Evolutionary conservation across 2,329 filamentous ascomycete species (phyloP), one percentile per base, ranked within the genome.

Genomic region (Cercospora nicotianae): DNA sequence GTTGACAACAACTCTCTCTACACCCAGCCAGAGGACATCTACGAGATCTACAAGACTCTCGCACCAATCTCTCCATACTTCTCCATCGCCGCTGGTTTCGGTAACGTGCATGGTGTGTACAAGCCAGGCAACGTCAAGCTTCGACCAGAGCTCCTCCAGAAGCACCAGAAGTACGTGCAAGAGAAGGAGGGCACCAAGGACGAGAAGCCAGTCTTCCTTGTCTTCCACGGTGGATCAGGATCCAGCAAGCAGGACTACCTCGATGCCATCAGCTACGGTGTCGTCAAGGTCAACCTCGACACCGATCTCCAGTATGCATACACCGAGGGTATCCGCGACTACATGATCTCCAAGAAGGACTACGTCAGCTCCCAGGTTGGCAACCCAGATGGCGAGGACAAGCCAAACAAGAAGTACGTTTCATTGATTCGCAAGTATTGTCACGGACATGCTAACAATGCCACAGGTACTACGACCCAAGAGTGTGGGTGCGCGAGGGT

Each of bases 231-330:
- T 78, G 95, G 95, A 77, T 96, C 92, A 72, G 95, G 95, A 75
- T 96, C 92, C 73, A 87, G 87, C 80, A 96, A 97, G 86, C 83
- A 92, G 76, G 95, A 99, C 85, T 99, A 91, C 87, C 86, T 85
- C 72, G 89, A 93, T 76, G 94, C 94, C 79, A 97, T 97, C 82
- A 84, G 85, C 80, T 91, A 94, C 83, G 95, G 95, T 86, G 94
- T 99, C 76, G 91, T 97, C 85, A 99, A 99, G 90, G 95, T 99
- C 84, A 99, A 99, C 87, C 87, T 99, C 77, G 95, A 99, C 84
- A 99, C 95, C 61, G 95, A 99, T 80, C 88, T 98, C 83, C 94
- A 98, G 87, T 96, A 89, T 82, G 94, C 94, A 68, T 99, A 98
- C 87, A 87, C 95, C 74, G 84, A 84, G 70, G 95, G 95, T 84